These are phyloP conservation scores for Umbilicus rupestris DNA, from an alignment of 164 flowering plant genomes.

Conservation along the genomic window DNA sequence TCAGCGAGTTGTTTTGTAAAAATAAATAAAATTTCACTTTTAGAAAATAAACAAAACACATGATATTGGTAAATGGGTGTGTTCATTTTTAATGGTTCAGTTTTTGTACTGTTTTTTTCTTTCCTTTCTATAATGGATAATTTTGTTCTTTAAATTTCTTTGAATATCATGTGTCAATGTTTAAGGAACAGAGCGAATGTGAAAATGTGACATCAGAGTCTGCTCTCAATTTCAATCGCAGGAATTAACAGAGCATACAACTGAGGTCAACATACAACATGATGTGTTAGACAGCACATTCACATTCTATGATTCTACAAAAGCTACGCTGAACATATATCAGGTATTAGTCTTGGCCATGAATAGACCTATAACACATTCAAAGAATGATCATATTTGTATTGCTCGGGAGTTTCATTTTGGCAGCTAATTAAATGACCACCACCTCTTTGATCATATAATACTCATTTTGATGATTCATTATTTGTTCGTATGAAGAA, in stretches of 20 bases:
- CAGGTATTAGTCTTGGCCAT: conserved; percentile 38
- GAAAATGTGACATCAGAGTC: not conserved
- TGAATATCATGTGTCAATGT: not conserved
- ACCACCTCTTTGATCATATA: too few relatives aligned
- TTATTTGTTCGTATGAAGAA: too few relatives aligned
- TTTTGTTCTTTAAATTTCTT: too few relatives aligned
- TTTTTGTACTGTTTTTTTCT: too few relatives aligned
- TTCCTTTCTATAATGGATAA: too few relatives aligned
- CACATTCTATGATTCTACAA: conserved; percentile 81
- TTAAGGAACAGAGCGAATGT: not conserved
- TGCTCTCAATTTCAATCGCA: conserved; percentile 19
- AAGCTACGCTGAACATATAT: conserved; percentile 58
- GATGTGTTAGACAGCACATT: conserved; percentile 75
- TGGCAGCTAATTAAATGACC: too few relatives aligned
- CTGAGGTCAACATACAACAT: conserved; percentile 66
- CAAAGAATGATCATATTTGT: too few relatives aligned
- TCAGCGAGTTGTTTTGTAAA: too few relatives aligned
- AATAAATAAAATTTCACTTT: too few relatives aligned
- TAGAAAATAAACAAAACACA: not conserved
- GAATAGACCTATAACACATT: not conserved
- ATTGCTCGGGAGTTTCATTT: too few relatives aligned
- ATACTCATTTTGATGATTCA: too few relatives aligned
- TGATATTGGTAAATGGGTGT: not conserved
- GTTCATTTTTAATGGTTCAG: too few relatives aligned
- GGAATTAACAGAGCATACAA: conserved; percentile 78